A percentile compares a stretch with the other conserved stretches of the same genome.
phyloP scores from a whole-genome alignment of 345 rosid genomes.

The Excoecaria cochinchinensis region DNA sequence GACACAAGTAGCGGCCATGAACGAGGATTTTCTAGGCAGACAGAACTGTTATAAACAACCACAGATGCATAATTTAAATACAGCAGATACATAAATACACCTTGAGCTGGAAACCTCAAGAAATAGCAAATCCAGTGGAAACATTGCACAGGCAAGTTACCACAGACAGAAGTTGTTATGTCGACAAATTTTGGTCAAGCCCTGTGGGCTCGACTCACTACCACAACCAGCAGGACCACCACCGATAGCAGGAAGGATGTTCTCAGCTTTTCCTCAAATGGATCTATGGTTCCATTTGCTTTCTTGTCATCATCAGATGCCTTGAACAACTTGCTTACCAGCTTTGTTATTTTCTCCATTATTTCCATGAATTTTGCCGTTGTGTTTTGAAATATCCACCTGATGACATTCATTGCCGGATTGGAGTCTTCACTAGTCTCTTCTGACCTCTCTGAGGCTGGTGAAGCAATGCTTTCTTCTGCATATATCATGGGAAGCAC shows the following conservation, averaged over 20 bases:
- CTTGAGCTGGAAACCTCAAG: background rate
- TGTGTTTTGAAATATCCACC: conserved; percentile 55
- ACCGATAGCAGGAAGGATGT: conserved; percentile 64
- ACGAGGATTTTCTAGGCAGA: background rate
- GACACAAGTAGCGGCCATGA: background rate
- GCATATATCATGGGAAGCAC: conserved; percentile 19
- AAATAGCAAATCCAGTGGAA: background rate
- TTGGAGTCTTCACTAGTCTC: conserved; percentile 36
- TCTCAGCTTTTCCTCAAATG: conserved; percentile 60
- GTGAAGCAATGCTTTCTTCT: conserved; percentile 32
- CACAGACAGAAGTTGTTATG: conserved; percentile 17
- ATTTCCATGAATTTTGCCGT: conserved; percentile 41
- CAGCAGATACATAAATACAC: background rate
- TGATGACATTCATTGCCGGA: conserved; percentile 38
- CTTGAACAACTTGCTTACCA: conserved; percentile 47
- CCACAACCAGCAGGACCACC: conserved; percentile 70
- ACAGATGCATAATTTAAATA: background rate
- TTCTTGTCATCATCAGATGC: conserved; percentile 26
- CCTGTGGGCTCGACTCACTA: conserved; percentile 48
- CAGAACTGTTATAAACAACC: background rate
- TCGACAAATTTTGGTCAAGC: conserved; percentile 52
- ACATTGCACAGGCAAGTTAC: background rate
- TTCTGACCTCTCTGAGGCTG: conserved; percentile 36
- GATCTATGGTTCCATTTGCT: conserved; percentile 30
- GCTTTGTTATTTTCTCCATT: conserved; percentile 49